A percentile compares a stretch with the other conserved stretches of the same genome.
These are phyloP conservation scores for Fistulina hepatica DNA, from an alignment of 1,284 basidiomycete species.

Conservation along the genomic window DNA sequence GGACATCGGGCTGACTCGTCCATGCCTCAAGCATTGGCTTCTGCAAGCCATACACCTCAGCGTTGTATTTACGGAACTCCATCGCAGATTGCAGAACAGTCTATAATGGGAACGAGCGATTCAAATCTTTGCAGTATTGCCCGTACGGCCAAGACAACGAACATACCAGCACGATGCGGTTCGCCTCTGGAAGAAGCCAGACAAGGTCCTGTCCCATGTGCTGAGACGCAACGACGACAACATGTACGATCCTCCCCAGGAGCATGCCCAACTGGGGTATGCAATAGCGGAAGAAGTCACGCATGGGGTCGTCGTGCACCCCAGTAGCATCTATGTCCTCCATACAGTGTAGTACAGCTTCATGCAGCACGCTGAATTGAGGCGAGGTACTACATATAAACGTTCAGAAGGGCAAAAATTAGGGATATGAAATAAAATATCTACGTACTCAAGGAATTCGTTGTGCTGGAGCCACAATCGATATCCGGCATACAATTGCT, in stretches of 20 bases:
- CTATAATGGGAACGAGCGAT: constrained; percentile 27
- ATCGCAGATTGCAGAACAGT: constrained; percentile 63
- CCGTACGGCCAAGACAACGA: neutral
- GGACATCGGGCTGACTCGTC: constrained; percentile 62
- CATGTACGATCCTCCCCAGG: constrained; percentile 20
- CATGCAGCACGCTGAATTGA: constrained; percentile 47
- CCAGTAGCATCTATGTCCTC: constrained; percentile 39
- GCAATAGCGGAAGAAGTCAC: constrained; percentile 76
- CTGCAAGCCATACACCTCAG: constrained; percentile 67
- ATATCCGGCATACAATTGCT: constrained; percentile 75
- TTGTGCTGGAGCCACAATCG: constrained; percentile 83
- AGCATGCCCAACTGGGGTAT: constrained; percentile 50
- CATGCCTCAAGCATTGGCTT: constrained; percentile 70
- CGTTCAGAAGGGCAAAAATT: constrained; percentile 4
- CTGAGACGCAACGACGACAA: constrained; percentile 32
- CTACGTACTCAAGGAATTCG: constrained; percentile 48
- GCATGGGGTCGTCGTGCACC: constrained; percentile 65
- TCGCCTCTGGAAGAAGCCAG: constrained; percentile 55
- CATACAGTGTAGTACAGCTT: constrained; percentile 59
- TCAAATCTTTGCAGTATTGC: neutral
- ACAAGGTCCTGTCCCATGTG: constrained; percentile 31
- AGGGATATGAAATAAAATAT: neutral
- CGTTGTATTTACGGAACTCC: constrained; percentile 62
- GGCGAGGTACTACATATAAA: constrained; percentile 30
- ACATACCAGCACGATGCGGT: constrained; percentile 59